Percentiles rank a stretch among this genome's conserved stretches.
Evolutionary conservation across 495 filamentous ascomycete species (phyloP).

Genomic region (Xylaria acuta): DNA sequence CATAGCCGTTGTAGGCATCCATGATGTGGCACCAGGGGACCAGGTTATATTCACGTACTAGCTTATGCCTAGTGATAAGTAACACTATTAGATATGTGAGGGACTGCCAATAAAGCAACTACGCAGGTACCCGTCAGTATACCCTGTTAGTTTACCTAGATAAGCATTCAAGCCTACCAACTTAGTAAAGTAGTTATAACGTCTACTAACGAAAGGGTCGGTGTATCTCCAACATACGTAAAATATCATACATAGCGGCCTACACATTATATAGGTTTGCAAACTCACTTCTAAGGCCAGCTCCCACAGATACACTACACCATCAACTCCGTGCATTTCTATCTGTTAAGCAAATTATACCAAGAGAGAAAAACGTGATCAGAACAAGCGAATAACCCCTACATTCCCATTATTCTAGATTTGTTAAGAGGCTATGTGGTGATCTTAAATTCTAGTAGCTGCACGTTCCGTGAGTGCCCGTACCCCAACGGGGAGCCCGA

Average conservation of each 20-base stretch:
- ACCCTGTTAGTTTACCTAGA: neutral
- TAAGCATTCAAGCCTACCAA: neutral
- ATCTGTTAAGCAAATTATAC: neutral
- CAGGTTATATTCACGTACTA: neutral
- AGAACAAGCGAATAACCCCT: neutral
- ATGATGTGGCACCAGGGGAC: neutral
- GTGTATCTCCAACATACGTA: neutral
- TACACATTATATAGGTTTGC: neutral
- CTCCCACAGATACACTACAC: too few species aligned
- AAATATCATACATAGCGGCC: neutral
- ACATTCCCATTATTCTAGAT: neutral
- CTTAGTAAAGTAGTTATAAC: too few species aligned
- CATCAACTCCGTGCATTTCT: neutral
- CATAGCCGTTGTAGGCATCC: neutral
- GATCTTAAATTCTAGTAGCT: neutral
- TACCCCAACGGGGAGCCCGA: too few species aligned
- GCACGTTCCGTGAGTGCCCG: neutral
- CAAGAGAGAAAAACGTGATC: neutral
- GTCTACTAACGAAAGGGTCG: neutral
- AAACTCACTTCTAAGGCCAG: neutral
- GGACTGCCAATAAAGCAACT: neutral
- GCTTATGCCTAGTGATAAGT: neutral
- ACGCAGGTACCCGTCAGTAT: neutral
- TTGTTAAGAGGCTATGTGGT: neutral
- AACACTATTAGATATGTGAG: neutral